Conservation (phyloP, 2,329 filamentous ascomycete species). For the Ophiostoma triangulosporum region DNA sequence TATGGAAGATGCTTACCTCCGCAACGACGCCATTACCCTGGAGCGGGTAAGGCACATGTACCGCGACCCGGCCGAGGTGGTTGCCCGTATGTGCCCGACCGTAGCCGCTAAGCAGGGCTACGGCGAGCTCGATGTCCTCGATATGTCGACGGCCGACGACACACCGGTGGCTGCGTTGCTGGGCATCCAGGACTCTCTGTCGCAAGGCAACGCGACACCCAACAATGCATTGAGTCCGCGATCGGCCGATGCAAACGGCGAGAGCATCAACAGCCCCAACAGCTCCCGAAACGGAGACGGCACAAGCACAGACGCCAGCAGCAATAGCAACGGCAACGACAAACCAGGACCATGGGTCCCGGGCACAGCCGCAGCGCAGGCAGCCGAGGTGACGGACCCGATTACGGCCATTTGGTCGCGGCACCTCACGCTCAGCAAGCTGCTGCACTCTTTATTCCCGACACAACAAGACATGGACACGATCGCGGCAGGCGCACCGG, state of each 20-base stretch:
- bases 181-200: slow-evolving; percentile 15
- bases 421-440: slow-evolving; percentile 21
- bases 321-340: background rate
- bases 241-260: background rate
- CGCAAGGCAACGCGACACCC: background rate
- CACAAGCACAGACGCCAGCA: background rate
- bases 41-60: background rate
- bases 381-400: background rate
- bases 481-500: slow-evolving; percentile 18
- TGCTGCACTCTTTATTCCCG: slow-evolving; percentile 23
- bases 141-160: slow-evolving; percentile 18
- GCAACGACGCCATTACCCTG: background rate
- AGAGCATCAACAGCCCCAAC: too few relatives aligned
- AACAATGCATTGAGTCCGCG: background rate
- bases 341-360: background rate
- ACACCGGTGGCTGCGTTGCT: slow-evolving; percentile 20
- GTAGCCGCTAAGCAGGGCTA: slow-evolving; percentile 5
- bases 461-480: slow-evolving; percentile 21
- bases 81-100: slow-evolving; percentile 8
- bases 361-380: background rate
- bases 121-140: slow-evolving; percentile 18
- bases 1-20: too few relatives aligned
- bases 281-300: background rate
- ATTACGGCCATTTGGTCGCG: slow-evolving; percentile 12
- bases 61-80: slow-evolving; percentile 2